Evolutionary conservation across 192 early-diverging fungal species (phyloP), one percentile per base, ranked within the genome.

Genomic region (Coemansia javaensis): DNA sequence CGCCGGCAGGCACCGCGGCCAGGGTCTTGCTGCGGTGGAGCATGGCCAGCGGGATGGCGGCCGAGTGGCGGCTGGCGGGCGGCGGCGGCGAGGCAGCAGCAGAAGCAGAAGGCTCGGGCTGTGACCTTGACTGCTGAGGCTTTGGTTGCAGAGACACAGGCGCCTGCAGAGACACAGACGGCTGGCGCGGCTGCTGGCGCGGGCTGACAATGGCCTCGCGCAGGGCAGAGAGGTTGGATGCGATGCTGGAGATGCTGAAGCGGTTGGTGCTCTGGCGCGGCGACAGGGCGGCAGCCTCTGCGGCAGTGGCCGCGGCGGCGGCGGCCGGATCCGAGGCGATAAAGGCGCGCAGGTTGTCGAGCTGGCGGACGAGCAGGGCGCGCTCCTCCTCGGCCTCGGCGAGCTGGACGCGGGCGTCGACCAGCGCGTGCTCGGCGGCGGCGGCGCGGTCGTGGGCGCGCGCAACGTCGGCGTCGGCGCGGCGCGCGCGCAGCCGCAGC

Each of bases 21-120:
- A 42, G 33, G 5, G 69, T 73, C 31, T 57, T 64, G 62, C 62
- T 65, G 50, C 69, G 69, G 24, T 73, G 69, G 25, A 73, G 62
- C 44, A 46, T 48, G 1, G 69, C 56, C 32, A 72, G 17, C 0
- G 68, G 68, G 21, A 72, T 72, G 7, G 62, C 46, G 20, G 56
- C 33, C 15, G 53, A 39, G 40, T 53, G 59, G 9, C 59, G 50
- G 7, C 3, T 16, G n/a, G 27, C 39, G 4, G 53, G 33, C 16
- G 47, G 25, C n/a, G 41, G 16, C 4, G 33, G 32, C 7, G n/a
- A n/a, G n/a, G n/a, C n/a, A n/a, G n/a, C n/a, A n/a, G n/a, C n/a
- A n/a, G n/a, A n/a, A n/a, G n/a, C n/a, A n/a, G n/a, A n/a, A n/a
- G n/a, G n/a, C n/a, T n/a, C n/a, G n/a, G n/a, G n/a, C n/a, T n/a